Base-by-base conservation (phyloP, 352 stramenopile species). In the Phytophthora pistaciae region DNA sequence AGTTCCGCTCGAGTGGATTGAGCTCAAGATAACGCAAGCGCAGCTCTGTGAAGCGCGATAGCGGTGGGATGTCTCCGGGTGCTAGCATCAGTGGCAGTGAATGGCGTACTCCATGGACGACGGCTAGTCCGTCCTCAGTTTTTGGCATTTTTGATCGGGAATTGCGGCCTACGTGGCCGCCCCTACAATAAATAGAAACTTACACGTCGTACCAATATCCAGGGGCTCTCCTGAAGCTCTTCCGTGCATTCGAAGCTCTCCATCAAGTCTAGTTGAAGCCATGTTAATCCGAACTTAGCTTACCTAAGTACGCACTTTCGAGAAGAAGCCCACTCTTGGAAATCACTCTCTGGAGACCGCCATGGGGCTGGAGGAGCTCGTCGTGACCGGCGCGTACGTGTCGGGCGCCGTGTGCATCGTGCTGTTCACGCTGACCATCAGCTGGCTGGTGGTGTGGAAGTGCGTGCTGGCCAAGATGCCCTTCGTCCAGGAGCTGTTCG, bases 381-480 rank as follows among this genome's bases (percentile, higher is more conserved):
- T 89, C 7, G 73, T 91, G 67, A 89, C 82, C 61, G 77, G 74
- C 60, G 84, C 82, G 52, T 95, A 95, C 76, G 77, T 95, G 10
- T 87, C 83, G 1, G 87, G 87, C 18, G 87, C 87, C 0, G 83
- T 95, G 46, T 88, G 83, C 68, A 95, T 95, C 73, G 81, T 95
- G 59, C 87, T 95, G n/a, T 85, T 91, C 64, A 95, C 87, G 58
- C 71, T 95, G 10, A 79, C 66, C 6, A 56, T 95, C 29, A 86
- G 85, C 58, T 95, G 87, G 87, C 82, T 95, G 57, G 78, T 91
- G n/a, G 87, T 95, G 59, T 95, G 87, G 87, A 95, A 93, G 74
- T 91, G 83, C 60, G 85, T 95, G 62, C 74, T 95, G 57, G 83
- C 87, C 56, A 92, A 92, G 68, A 95, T 95, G 84, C 84, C 84